phyloP scores from a whole-genome alignment of 192 early-diverging fungal genomes.

The Podila epigama region DNA sequence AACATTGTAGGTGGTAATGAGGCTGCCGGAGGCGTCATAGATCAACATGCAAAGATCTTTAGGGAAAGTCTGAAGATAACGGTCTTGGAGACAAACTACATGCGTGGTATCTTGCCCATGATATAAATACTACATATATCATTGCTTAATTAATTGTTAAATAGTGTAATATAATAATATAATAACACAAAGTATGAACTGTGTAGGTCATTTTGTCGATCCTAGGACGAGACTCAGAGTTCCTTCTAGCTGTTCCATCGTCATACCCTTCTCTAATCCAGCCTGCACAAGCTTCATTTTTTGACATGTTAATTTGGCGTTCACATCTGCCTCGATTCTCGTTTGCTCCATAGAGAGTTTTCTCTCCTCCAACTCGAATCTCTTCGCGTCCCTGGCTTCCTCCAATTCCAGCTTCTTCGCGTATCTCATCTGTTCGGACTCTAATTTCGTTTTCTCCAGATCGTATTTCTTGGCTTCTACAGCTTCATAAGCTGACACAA shows the following conservation, averaged over 20 bases:
- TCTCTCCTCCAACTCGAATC: neutral
- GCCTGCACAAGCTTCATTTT: neutral
- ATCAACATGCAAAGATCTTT: neutral
- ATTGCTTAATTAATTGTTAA: too few species aligned
- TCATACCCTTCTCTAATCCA: neutral
- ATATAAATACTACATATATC: neutral
- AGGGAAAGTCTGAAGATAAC: conserved; percentile 3
- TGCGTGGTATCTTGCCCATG: neutral
- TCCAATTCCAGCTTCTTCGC: neutral
- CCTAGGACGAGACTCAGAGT: neutral
- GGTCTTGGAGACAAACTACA: conserved; percentile 10
- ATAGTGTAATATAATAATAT: neutral
- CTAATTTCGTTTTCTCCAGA: neutral
- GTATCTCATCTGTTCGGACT: neutral
- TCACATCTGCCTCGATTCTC: conserved; percentile 1
- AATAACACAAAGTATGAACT: too few species aligned
- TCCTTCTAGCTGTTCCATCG: neutral
- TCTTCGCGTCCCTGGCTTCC: neutral
- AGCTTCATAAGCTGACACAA: neutral
- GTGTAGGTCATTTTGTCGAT: neutral
- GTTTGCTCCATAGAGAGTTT: neutral
- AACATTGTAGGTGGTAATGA: neutral
- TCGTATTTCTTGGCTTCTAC: conserved; percentile 4
- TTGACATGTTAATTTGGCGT: conserved; percentile 1
- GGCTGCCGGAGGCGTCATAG: neutral